Evolutionary conservation across 768 basidiomycete species (phyloP).

Genomic region (Strobilomyces confusus): DNA sequence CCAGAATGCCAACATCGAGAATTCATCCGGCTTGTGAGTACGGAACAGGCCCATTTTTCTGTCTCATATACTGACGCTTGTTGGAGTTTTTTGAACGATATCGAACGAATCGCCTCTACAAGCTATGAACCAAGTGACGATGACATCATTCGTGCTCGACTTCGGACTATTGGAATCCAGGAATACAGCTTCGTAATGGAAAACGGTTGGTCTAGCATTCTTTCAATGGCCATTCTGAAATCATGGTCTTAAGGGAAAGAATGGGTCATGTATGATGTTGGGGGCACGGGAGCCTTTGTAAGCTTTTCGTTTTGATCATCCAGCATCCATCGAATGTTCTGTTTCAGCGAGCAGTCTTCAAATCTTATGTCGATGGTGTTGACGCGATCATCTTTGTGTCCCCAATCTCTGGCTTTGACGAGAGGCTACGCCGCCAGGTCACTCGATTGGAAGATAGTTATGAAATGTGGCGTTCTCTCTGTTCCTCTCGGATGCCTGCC

Average conservation of each 20-base stretch:
- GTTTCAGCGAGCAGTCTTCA: constrained; percentile 67
- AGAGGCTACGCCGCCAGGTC: constrained; percentile 70
- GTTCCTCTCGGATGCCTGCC: constrained; percentile 59
- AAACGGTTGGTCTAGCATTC: constrained; percentile 43
- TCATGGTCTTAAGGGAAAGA: constrained; percentile 49
- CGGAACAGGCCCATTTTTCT: constrained; percentile 5
- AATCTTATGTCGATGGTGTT: constrained; percentile 77
- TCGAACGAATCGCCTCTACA: constrained; percentile 58
- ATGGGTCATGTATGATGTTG: constrained; percentile 81
- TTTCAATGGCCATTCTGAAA: background rate
- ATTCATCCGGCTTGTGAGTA: constrained; percentile 71
- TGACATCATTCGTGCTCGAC: constrained; percentile 74
- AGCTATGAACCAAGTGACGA: constrained; percentile 68
- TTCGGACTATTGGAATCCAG: constrained; percentile 75
- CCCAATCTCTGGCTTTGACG: constrained; percentile 77
- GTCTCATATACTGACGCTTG: constrained; percentile 3
- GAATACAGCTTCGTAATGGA: constrained; percentile 65
- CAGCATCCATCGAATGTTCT: constrained; percentile 6
- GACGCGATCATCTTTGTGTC: constrained; percentile 80
- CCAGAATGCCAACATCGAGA: constrained; percentile 57
- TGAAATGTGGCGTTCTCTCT: constrained; percentile 73
- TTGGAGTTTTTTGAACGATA: constrained; percentile 64
- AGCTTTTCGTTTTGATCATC: constrained; percentile 11
- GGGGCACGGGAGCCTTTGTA: constrained; percentile 68
- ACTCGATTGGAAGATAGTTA: constrained; percentile 78